These are phyloP conservation scores for Colletotrichum sp. DNA, from an alignment of 2,329 filamentous ascomycete species.

Conservation along the genomic window DNA sequence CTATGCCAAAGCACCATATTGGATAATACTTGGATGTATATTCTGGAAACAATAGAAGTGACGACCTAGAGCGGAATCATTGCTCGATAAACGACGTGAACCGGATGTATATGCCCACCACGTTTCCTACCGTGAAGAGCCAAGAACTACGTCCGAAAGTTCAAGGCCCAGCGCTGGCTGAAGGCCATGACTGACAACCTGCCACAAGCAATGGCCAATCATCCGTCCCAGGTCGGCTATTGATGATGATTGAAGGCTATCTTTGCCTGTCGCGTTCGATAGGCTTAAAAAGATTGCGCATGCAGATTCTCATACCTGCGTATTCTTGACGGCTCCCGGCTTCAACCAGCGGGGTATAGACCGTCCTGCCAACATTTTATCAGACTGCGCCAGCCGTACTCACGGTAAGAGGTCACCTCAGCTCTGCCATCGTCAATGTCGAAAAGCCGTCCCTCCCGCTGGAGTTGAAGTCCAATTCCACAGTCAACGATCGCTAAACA, in stretches of 20 bases:
- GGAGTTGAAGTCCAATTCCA: not conserved
- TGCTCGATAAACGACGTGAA: not conserved
- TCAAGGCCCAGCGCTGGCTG: no score
- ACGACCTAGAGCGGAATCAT: rapidly evolving
- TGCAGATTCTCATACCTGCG: not conserved
- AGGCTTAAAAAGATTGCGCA: rapidly evolving
- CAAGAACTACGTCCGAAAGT: no score
- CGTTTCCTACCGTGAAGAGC: not conserved
- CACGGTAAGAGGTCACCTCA: no score
- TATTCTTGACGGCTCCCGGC: not conserved
- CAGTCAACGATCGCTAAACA: not conserved
- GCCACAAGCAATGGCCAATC: no score
- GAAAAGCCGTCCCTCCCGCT: not conserved
- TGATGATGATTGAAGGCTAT: no score
- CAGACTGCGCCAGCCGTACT: not conserved
- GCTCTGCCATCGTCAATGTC: not conserved
- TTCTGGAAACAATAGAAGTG: not conserved
- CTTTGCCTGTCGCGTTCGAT: no score
- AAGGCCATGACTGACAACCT: no score
- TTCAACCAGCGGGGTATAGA: not conserved
- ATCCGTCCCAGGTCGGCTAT: not conserved
- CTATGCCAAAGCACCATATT: no score
- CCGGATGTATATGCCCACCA: not conserved
- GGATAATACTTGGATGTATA: not conserved
- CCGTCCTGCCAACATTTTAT: not conserved